Percentiles rank a stretch among this genome's conserved stretches.
Evolutionary conservation across 495 filamentous ascomycete species (phyloP).

Genomic region (Penicillium desertorum): DNA sequence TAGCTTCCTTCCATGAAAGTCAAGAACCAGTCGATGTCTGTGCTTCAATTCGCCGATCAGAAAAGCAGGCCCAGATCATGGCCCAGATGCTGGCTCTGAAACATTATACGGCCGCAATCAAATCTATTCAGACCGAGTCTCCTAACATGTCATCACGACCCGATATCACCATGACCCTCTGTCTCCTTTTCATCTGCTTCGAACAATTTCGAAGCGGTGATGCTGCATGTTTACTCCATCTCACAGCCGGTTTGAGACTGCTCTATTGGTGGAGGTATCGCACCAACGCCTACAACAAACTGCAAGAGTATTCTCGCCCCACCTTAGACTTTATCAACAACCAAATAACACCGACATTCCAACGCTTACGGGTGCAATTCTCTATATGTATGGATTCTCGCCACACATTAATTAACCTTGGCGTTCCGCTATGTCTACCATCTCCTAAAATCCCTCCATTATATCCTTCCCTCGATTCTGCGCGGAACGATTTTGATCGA

Average conservation of each 20-base stretch:
- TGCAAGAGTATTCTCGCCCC: conserved; percentile 8
- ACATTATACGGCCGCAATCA: conserved; percentile 9
- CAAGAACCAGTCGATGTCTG: background rate
- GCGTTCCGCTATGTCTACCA: conserved; percentile 10
- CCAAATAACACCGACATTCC: conserved; percentile 6
- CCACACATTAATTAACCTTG: background rate
- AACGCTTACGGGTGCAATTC: conserved; percentile 13
- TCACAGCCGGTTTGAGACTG: conserved; percentile 10
- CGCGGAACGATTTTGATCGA: conserved; percentile 8
- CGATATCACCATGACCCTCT: conserved; percentile 11
- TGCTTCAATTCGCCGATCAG: background rate
- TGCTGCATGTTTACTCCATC: conserved; percentile 14
- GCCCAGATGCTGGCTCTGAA: conserved; percentile 9
- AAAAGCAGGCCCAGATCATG: conserved; percentile 5
- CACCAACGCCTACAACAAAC: background rate
- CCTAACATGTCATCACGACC: conserved; percentile 5
- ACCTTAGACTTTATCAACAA: conserved; percentile 10
- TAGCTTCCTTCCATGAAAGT: conserved; percentile 20
- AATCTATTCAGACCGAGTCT: conserved; percentile 5
- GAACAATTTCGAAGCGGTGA: conserved; percentile 19
- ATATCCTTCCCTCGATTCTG: conserved; percentile 2
- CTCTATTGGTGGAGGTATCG: conserved; percentile 14
- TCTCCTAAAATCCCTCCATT: conserved; percentile 1
- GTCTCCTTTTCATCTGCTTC: conserved; percentile 20
- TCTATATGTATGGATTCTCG: conserved; percentile 16